A percentile compares a stretch with the other conserved stretches of the same genome.
These are phyloP conservation scores for Blastomyces gilchristii DNA, from an alignment of 2,329 filamentous ascomycete genomes.

Conservation along the genomic window DNA sequence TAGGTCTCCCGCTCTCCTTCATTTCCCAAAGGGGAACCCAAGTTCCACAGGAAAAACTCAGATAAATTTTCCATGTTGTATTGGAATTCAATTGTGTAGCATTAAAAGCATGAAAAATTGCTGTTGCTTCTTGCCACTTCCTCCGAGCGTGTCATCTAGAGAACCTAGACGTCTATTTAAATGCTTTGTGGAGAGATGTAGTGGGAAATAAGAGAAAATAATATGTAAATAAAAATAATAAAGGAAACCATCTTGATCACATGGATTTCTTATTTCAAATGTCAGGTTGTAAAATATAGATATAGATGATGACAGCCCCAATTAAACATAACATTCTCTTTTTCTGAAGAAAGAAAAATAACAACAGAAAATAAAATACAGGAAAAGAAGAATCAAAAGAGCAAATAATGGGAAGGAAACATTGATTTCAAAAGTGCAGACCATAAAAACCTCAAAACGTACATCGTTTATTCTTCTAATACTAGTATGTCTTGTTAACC, in stretches of 20 bases:
- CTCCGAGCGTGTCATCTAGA: neutral
- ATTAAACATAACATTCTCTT: neutral
- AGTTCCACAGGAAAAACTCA: neutral
- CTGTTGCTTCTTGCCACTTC: neutral
- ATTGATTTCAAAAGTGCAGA: neutral
- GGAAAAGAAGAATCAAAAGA: neutral
- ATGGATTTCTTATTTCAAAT: neutral
- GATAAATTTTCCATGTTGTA: neutral
- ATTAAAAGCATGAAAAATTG: neutral
- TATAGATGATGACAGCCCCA: neutral
- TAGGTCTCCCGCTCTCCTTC: neutral
- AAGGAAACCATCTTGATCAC: neutral
- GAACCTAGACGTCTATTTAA: neutral
- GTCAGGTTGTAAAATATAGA: neutral
- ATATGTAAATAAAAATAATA: neutral
- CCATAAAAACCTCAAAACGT: no score
- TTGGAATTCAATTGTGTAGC: neutral
- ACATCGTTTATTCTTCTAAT: neutral
- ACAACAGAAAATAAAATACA: neutral
- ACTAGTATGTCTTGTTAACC: neutral
- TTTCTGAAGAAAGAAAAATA: neutral
- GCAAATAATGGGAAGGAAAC: neutral
- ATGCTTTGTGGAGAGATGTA: neutral
- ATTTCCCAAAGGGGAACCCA: neutral
- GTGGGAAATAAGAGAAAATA: neutral